Evolutionary conservation across 306 rosid species (phyloP), one percentile per base, ranked within the genome.

Genomic region (Crataegus laevigata): DNA sequence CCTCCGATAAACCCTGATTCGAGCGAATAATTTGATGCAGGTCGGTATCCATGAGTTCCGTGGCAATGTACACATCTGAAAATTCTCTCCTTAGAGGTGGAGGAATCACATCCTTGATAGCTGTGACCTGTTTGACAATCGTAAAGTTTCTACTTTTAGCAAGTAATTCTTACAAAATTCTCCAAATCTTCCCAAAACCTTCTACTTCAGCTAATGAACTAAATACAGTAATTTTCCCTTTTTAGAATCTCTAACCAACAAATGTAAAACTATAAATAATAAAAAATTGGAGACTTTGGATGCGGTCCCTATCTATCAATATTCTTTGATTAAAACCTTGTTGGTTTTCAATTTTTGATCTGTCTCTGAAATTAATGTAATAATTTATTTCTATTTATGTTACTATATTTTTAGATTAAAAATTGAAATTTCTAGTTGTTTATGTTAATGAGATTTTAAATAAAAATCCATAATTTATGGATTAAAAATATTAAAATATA

Each of bases 11-110:
- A 81, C 71, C 42, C 86, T 91, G 98, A 78, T 91, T 94, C 30
- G 98, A 91, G 73, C 96, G 97, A 74, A 91, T 94, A 82, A 94
- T 94, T 76, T 94, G 97, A 72, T 94, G 97, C 83, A 94, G 96
- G 86, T 94, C 98, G 5, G 98, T 94, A 73, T 94, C 98, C 98
- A 94, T 94, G 77, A 94, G 96, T 81, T 94, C 99, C 0, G 45
- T 67, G 38, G 89, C 86, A 65, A 86, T 84, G 85, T 94, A 94
- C 30, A 94, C 99, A 85, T 94, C 99, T 8, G 78, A 86, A 75
- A 94, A 94, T 75, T 94, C 96, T 77, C 97, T 89, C 76, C 96
- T 87, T 67, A 90, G 36, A 12, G 99, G 96, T 63, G 99, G 99
- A 69, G 99, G 97, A 80, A 94, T 81, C 77, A 94, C 91, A 84